Evolutionary conservation across 2,329 filamentous ascomycete genomes (phyloP).

Genomic region (Neopestalotiopsis sp.): DNA sequence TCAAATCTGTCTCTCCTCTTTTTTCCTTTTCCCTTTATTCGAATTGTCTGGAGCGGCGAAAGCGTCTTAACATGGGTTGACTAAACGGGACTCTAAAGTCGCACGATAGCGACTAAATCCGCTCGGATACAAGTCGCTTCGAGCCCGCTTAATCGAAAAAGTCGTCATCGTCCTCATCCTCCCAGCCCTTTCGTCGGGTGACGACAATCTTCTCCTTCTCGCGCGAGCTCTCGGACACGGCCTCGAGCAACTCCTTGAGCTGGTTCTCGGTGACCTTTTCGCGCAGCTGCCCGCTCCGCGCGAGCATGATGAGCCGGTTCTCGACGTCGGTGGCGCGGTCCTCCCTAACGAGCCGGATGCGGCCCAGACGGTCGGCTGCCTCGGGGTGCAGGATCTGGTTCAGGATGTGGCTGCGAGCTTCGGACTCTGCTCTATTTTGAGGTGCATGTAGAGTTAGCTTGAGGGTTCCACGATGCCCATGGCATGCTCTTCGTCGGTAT

Average conservation of each 20-base stretch:
- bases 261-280: constrained; percentile 90
- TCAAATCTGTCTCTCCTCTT: constrained; percentile 23
- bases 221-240: constrained; percentile 76
- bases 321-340: constrained; percentile 89
- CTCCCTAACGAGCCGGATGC: constrained; percentile 95
- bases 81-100: too few species aligned
- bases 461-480: neutral
- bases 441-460: neutral
- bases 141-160: constrained; percentile 59
- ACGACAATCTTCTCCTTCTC: constrained; percentile 88
- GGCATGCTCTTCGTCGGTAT: neutral
- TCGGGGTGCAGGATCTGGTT: constrained; percentile 94
- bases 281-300: constrained; percentile 83
- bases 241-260: constrained; percentile 88
- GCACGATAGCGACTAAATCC: too few species aligned
- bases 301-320: constrained; percentile 90
- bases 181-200: constrained; percentile 79
- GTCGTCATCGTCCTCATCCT: constrained; percentile 83
- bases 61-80: too few species aligned
- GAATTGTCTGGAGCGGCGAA: neutral
- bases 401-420: constrained; percentile 79
- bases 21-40: constrained; percentile 1
- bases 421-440: constrained; percentile 46
- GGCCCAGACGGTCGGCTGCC: constrained; percentile 88
- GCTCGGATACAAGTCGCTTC: constrained; percentile 33